Base-by-base conservation (phyloP, 148 eudicot genomes). In the Silene latifolia region DNA sequence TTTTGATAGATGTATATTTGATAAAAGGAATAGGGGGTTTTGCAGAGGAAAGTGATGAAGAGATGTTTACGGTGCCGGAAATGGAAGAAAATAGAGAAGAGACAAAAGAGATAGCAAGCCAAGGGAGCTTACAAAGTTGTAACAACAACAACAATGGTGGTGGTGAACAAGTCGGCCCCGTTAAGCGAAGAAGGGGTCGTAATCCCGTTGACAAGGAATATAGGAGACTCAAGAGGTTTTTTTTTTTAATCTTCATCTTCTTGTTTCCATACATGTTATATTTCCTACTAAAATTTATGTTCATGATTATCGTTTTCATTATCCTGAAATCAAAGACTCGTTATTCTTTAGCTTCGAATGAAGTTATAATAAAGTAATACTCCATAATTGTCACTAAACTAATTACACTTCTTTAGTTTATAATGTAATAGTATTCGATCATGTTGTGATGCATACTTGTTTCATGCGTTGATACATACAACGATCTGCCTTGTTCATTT, bases 141-240 rank as follows among this genome's bases (percentile, higher is more conserved):
- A 74, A 70, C 54, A 70, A 64, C 61, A 74, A 63, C 20, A 57
- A 58, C 15, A 53, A 35, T 66, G 21, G 4, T 35, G 24, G 57
- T 42, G 78, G 77, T 39, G 82, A 54, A 29, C 71, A 51, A 35
- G 59, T 3, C 0, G 63, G 53, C 61, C 47, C 79, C 48, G 20
- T 78, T 71, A 83, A 78, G 63, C 83, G 86, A 25, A 63, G 76
- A 71, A 53, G 82, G 42, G 83, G 86, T 14, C 86, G 86, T 61
- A 83, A 83, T 79, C 86, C 83, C 54, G 80, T 68, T 42, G 86
- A 83, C 62, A 75, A 79, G 63, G 86, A 83, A 64, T 75, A 83
- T 61, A 71, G 86, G 76, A 80, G 83, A 18, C 83, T 83, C 67
- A 80, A 80, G 69, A 83, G 86, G 86, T 73, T 67, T 69, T 21